Base-by-base conservation (phyloP, 2,329 filamentous ascomycete species). In the Beauveria varroae region DNA sequence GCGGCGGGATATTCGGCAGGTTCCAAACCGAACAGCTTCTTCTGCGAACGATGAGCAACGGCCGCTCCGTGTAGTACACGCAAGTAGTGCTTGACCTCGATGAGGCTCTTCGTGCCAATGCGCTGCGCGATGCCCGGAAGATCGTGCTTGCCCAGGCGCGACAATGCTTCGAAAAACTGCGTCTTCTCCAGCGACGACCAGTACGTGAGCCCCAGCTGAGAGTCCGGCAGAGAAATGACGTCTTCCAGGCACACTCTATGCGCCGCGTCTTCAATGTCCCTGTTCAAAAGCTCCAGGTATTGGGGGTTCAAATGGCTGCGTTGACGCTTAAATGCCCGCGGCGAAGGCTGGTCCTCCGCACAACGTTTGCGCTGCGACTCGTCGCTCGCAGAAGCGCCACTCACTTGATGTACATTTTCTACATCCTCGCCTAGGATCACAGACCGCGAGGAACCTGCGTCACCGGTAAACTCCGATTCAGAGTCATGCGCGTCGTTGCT, bases 131-230 rank as follows among this genome's bases (percentile, higher is more conserved):
- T 87, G 1, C 80, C 82, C 1, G 74, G 73, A 1, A 88, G 67
- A 63, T 91, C 78, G 66, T 85, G 81, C 57, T 77, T 81, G 0
- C 91, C 91, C 2, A 88, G 78, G 0, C 83, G 82, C 1, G 81
- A 78, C 3, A 96, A 72, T 0, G 84, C 81, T 16, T 82, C 77
- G 70, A 91, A 96, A 62, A 96, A 83, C 0, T 77, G 66, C 1
- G 81, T 76, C 70, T 96, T 96, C 69, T 97, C 93, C 1, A 75
- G 67, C 0, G 81, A 63, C 0, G 83, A 86, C 93, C 93, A 98
- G 12, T 74, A 66, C 1, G 86, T 85, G 28, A 85, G 78, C 24
- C 91, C 92, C 56, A 92, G 75, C 67, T 91, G 89, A 80, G 41
- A 75, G 56, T 53, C 71, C 62, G 74, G 67, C 61, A 80, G 68